Evolutionary conservation across 202 grass and related monocot species (phyloP), one percentile per base, ranked within the genome.

Genomic region (Tripidium arundinaceum): DNA sequence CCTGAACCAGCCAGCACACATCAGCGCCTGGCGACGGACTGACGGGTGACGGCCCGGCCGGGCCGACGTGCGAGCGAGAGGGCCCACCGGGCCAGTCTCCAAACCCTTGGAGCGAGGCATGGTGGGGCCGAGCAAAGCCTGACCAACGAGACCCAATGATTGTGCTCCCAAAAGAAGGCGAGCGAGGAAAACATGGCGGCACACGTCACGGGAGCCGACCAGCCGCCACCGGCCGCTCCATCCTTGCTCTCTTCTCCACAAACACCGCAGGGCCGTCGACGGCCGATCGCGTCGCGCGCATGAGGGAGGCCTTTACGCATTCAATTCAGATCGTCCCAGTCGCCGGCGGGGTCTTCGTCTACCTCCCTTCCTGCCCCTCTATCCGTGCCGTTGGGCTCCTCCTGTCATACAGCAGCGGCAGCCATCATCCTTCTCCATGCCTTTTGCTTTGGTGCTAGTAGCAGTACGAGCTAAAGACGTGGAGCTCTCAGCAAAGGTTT

Each of bases 141-240:
- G 76, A 69, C 43, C 40, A 70, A 50, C 11, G 36, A 15, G 27
- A 26, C 10, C 38, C 81, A 84, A 88, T 77, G 75, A 84, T 60
- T 77, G 65, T 66, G 77, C 39, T 34, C 65, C 34, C 1, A 70
- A 45, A 49, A 80, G 68, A 47, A 79, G 19, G 21, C 16, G 42
- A 70, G 50, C 71, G 68, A 70, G 43, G 54, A 80, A 72, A 58
- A 71, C 52, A 61, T 71, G 39, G 67, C 55, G 36, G 46, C 77
- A 19, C 76, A 50, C 54, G 54, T 54, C 28, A 55, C 26, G 59
- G 59, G 22, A 68, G 57, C 40, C 16, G 64, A 7, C 40, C 12
- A 41, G 12, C 11, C 16, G 2, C 2, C 69, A 22, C 19, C 52
- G 52, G n/a, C 55, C 34, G 19, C 46, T n/a, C n/a, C n/a, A n/a